Evolutionary conservation across 2,329 filamentous ascomycete species (phyloP).

Genomic region (Penicillium sp.): DNA sequence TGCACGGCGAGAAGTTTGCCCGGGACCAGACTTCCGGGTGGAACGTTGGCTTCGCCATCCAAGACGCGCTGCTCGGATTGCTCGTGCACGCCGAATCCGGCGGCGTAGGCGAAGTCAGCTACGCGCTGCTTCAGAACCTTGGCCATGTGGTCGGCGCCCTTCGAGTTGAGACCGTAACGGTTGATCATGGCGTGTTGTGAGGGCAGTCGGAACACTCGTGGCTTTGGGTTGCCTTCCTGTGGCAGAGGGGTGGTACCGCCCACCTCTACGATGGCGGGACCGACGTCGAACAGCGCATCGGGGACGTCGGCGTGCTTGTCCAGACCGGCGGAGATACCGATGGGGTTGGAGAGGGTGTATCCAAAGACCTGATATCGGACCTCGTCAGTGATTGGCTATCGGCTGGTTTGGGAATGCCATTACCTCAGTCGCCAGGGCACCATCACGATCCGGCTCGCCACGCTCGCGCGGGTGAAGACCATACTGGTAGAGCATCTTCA

Average conservation of each 20-base stretch:
- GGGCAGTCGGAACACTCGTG: conserved; percentile 82
- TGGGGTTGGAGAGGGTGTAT: conserved; percentile 73
- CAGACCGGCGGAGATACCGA: conserved; percentile 91
- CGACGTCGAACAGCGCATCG: conserved; percentile 77
- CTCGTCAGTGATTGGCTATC: neutral
- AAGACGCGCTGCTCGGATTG: conserved; percentile 69
- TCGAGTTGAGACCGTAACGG: conserved; percentile 90
- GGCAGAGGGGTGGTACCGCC: conserved; percentile 86
- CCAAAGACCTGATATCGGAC: conserved; percentile 63
- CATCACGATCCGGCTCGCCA: conserved; percentile 54
- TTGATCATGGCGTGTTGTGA: conserved; percentile 87
- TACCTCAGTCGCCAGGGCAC: conserved; percentile 53
- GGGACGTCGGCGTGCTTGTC: conserved; percentile 93
- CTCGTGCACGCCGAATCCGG: conserved; percentile 63
- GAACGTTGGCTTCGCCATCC: conserved; percentile 71
- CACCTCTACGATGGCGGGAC: conserved; percentile 84
- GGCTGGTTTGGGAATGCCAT: neutral
- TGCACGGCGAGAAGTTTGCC: conserved; percentile 85
- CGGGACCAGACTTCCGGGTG: conserved; percentile 72
- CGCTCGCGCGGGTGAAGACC: conserved; percentile 81
- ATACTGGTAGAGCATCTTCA: conserved; percentile 71
- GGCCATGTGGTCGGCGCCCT: conserved; percentile 84
- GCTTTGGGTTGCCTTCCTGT: conserved; percentile 82
- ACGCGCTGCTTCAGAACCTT: conserved; percentile 73
- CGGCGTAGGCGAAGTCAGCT: conserved; percentile 67